Evolutionary conservation across 768 basidiomycete genomes (phyloP), one percentile per base, ranked within the genome.

Genomic region (Dendrothele bispora): DNA sequence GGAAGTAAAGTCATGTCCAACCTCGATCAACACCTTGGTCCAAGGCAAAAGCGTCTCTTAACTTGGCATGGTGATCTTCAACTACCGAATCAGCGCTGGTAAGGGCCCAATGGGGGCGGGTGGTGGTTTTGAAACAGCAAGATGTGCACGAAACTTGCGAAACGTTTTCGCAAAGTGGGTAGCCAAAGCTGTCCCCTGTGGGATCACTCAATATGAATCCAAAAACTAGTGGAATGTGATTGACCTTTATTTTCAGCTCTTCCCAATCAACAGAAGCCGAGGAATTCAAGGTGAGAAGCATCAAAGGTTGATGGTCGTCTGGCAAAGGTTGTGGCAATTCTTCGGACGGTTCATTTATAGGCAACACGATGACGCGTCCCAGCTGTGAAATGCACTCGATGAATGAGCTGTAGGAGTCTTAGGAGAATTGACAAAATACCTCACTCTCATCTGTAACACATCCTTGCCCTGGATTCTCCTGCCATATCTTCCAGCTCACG

Each of bases 391-490:
- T 38, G 20, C 34, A 47, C 38, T 44, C 37, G 48, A 51, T 38
- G 24, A 42, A 35, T 30, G 32, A 47, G 35, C 43, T 39, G 11
- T 22, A 34, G 30, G 21, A 39, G n/a, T 18, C 15, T 18, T 25
- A 21, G 11, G 11, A 41, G 20, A 44, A 21, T 22, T 11, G 28
- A 14, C 21, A 36, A 34, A 38, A 10, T 55, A 88, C 88, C 78
- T 91, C 88, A 61, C 84, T 83, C 50, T 91, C 88, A 3, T 83
- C 84, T 82, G 85, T 86, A 15, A 85, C 86, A 37, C 74, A 70
- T 8, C 79, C 82, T 38, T 82, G 74, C 20, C 78, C 82, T 50
- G 71, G 74, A 22, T 83, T 86, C 65, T 91, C 88, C 42, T 80
- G 80, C 88, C 89, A 91, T 27, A 88, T 73, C 62, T 90, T 88